Base-by-base conservation (phyloP, 2,329 filamentous ascomycete species). In the Fusarium pseudograminearum region DNA sequence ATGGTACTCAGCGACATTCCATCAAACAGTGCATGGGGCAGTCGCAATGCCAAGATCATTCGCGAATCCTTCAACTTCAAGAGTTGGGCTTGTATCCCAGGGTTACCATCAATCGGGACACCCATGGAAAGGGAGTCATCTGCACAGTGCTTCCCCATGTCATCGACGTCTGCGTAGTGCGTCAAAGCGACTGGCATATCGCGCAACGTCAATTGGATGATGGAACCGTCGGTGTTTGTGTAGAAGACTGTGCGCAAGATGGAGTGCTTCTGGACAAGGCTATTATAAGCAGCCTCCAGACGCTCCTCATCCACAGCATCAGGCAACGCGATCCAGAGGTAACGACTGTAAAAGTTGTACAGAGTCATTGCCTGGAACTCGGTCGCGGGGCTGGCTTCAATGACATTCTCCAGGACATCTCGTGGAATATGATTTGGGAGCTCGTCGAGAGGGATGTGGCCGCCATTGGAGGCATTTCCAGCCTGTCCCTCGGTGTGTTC, bases 11-110 rank as follows among this genome's bases (percentile, higher is more conserved):
- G 15, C 2, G 57, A 59, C 41, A 59, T 41, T 2, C 57, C 57
- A 15, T 59, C 57, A 30, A 59, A 55, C 8, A 55, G 18, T 3
- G 50, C 57, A 55, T 59, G 57, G 12, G 57, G 57, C 3, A 59
- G 5, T 20, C 57, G 22, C 6, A 59, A 16, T 5, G 28, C 50
- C 4, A 59, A 9, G 20, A 59, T 41, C 3, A 15, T 22, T 5
- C 16, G 44, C 3, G 28, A 59, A 8, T 59, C 57, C 10, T 18
- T 40, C 20, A 55, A 10, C 24, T 34, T 41, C 24, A 59, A 28
- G 16, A 59, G 41, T 28, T 55, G 50, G 22, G 41, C 7, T 3
- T 59, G 50, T 4, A 55, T 28, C 3, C 41, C 57, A 3, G 24
- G 15, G 3, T 58, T 22, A 5, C 56, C 56, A 20, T 58, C 16